Evolutionary conservation across 805 yeast species (phyloP), one percentile per base, ranked within the genome.

Genomic region (Cyberlindnera mrakii): DNA sequence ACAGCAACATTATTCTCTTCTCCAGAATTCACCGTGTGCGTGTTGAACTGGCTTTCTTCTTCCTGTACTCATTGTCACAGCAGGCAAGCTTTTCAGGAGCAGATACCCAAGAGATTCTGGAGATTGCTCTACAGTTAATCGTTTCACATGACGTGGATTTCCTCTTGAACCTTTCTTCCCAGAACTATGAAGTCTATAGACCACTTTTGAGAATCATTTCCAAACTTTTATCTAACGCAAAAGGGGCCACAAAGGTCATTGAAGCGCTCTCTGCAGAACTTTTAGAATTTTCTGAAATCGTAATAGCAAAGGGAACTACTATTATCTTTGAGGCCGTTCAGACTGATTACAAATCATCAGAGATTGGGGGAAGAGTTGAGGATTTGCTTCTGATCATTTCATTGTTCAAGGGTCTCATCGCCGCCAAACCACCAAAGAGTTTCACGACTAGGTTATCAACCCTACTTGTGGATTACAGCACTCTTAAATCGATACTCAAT

Each of bases 281-380:
- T 45, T 55, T 71, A 37, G 81, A 67, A 46, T 72, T 82, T 33
- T 80, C 86, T 54, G 83, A 77, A 39, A 60, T 74, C 33, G 75
- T 85, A 11, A 72, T 85, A 25, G 76, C 86, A 7, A 77, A 73
- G 50, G 87, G 93, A 1, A 71, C 83, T n/a, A 74, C 74, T 33
- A 66, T 75, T 2, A 61, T 85, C 23, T 69, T 82, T 43, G 70
- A 75, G 8, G 74, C 79, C 23, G 69, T 83, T 16, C 84, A 81
- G 50, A 70, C 77, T 35, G 79, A 75, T 35, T 75, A 78, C 10
- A 56, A 52, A 38, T 61, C 47, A 5, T 58, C 71, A 27, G 60
- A 62, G 3, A 57, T 57, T 16, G 56, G 69, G 9, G 77, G 74
- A 20, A 75, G 74, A 49, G 68, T 81, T 20, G 89, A 83, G 48